A percentile compares a stretch with the other conserved stretches of the same genome.
phyloP scores from a whole-genome alignment of 192 early-diverging fungal species.

The Coemansia sp. region DNA sequence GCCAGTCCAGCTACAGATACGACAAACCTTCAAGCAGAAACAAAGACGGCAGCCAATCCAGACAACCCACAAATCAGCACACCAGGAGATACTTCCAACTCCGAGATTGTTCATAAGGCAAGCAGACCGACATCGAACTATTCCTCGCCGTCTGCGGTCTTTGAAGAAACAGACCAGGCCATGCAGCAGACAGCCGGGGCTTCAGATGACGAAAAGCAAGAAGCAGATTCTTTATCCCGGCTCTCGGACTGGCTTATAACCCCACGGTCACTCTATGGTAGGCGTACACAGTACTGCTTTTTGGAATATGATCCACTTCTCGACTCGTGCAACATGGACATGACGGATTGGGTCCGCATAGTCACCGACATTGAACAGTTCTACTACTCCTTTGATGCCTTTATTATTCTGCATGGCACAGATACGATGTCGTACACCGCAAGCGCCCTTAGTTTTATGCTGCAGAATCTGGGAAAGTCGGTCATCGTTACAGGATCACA shows the following conservation, averaged over 20 bases:
- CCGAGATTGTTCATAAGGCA: background rate
- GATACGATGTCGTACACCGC: slow-evolving; percentile 91
- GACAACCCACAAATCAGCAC: background rate
- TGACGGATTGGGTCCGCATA: slow-evolving; percentile 94
- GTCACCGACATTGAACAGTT: slow-evolving; percentile 94
- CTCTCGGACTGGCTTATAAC: slow-evolving; percentile 74
- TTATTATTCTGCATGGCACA: slow-evolving; percentile 93
- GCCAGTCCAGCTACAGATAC: background rate
- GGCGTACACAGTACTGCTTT: slow-evolving; percentile 91
- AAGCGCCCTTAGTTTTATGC: slow-evolving; percentile 89
- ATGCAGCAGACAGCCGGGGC: background rate
- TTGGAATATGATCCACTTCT: slow-evolving; percentile 93
- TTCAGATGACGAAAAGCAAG: background rate
- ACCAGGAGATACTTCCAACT: background rate
- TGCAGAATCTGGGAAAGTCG: slow-evolving; percentile 96
- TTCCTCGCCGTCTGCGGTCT: background rate
- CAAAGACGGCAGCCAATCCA: background rate
- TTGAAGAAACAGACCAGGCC: background rate
- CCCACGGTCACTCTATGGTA: slow-evolving; percentile 84
- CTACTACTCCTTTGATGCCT: slow-evolving; percentile 91
- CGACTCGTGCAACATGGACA: slow-evolving; percentile 94
- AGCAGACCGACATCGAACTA: background rate
- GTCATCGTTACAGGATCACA: slow-evolving; percentile 98
- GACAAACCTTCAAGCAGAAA: background rate
- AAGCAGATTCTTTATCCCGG: slow-evolving; percentile 21